Evolutionary conservation across 805 yeast species (phyloP), one percentile per base, ranked within the genome.

Genomic region (Candida maris): DNA sequence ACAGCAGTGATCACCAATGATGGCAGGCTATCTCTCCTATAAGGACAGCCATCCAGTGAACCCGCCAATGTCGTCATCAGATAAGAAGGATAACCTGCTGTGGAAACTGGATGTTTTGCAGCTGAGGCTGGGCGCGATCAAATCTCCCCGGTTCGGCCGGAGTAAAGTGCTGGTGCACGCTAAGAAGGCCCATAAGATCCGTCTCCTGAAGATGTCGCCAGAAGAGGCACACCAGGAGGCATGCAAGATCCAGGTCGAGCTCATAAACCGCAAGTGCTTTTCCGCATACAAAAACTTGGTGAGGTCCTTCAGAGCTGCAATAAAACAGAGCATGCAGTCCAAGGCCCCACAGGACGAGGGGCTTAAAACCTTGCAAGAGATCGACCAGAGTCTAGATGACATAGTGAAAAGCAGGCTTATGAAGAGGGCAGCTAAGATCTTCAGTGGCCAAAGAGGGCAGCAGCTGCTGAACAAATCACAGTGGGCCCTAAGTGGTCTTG

Each of bases 31-130:
- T n/a, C n/a, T n/a, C n/a, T n/a, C n/a, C n/a, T n/a, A n/a, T n/a
- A n/a, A n/a, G n/a, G n/a, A n/a, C n/a, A n/a, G n/a, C n/a, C n/a
- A n/a, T n/a, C n/a, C n/a, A n/a, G n/a, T n/a, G n/a, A 13, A 13
- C 8, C 15, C 14, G 15, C 9, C 9, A 8, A 30, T 30, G 34
- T 13, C 16, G 7, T 10, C 15, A 9, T 9, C 28, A 27, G 27
- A 34, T 41, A 55, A 51, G 37, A 65, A 64, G 45, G 68, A 67
- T 35, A 71, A 68, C 41, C 56, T 58, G 23, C 44, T 69, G 29
- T 75, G 80, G 76, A 71, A 70, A 46, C 57, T 79, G 30, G 85
- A 79, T 49, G 54, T 77, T 18, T 57, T 79, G 24, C 83, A 79
- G 46, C 64, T 67, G 25, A 70, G 71, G 48, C 75, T 64, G 57